Evolutionary conservation across 768 basidiomycete genomes (phyloP).

Genomic region (Tephrocybe sp.): DNA sequence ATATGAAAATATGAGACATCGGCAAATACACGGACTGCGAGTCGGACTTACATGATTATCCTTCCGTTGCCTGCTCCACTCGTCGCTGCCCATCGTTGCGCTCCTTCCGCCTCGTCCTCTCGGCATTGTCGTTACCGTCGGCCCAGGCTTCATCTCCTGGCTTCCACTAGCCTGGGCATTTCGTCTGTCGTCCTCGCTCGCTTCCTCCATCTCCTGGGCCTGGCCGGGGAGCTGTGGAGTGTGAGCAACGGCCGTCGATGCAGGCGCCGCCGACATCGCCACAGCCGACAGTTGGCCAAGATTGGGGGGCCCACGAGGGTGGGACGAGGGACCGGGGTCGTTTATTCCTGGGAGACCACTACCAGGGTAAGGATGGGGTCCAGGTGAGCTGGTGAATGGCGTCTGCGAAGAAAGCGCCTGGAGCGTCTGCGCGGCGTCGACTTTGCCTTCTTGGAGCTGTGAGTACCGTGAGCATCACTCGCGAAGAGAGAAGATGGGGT

Average conservation of each 20-base stretch:
- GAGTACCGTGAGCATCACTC: slow-evolving; percentile 1
- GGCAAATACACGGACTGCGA: too few relatives aligned
- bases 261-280: slow-evolving; percentile 45
- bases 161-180: slow-evolving; percentile 16
- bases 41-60: slow-evolving; percentile 69
- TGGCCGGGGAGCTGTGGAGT: slow-evolving; percentile 18
- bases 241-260: slow-evolving; percentile 8
- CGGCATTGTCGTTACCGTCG: slow-evolving; percentile 24
- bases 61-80: slow-evolving; percentile 79
- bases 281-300: slow-evolving; percentile 59
- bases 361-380: slow-evolving; percentile 32
- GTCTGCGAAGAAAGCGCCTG: slow-evolving; percentile 50
- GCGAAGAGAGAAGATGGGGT: neutral
- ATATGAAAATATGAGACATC: slow-evolving; percentile 9
- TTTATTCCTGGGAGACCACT: slow-evolving; percentile 51
- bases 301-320: slow-evolving; percentile 67
- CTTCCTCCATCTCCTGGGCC: slow-evolving; percentile 22
- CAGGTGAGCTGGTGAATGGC: slow-evolving; percentile 32
- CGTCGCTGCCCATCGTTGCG: slow-evolving; percentile 69
- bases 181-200: slow-evolving; percentile 25
- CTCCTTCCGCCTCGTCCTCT: slow-evolving; percentile 53
- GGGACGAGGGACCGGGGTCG: slow-evolving; percentile 73
- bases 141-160: slow-evolving; percentile 2
- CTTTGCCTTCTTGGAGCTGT: slow-evolving; percentile 54
- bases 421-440: slow-evolving; percentile 61